Evolutionary conservation across 2,329 filamentous ascomycete genomes (phyloP).

Genomic region (Diatrype stigma): DNA sequence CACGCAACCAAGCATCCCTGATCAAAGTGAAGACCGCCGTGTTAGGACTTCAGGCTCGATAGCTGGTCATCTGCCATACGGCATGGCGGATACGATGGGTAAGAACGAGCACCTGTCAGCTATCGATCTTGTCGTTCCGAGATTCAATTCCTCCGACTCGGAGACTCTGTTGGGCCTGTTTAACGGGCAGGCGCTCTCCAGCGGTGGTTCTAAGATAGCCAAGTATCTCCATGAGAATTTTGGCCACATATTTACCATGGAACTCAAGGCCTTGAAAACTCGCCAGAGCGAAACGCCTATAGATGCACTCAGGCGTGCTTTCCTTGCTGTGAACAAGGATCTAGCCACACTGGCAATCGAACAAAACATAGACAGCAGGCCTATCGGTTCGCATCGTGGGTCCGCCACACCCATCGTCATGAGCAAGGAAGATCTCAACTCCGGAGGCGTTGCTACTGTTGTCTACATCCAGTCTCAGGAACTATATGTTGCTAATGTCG

Average conservation of each 20-base stretch:
- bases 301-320: slow-evolving; percentile 82
- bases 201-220: slow-evolving; percentile 88
- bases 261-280: slow-evolving; percentile 69
- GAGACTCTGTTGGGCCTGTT: slow-evolving; percentile 94
- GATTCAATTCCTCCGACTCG: slow-evolving; percentile 83
- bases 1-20: slow-evolving; percentile 86
- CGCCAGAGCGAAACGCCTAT: slow-evolving; percentile 68
- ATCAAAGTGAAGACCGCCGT: slow-evolving; percentile 91
- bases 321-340: slow-evolving; percentile 89
- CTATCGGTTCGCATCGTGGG: slow-evolving; percentile 62
- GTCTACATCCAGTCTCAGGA: slow-evolving; percentile 87
- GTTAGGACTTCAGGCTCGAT: slow-evolving; percentile 95
- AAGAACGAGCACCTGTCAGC: slow-evolving; percentile 93
- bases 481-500: slow-evolving; percentile 90
- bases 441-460: slow-evolving; percentile 88
- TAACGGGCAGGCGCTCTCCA: slow-evolving; percentile 85
- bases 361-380: slow-evolving; percentile 66
- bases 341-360: slow-evolving; percentile 80
- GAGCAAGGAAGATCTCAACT: slow-evolving; percentile 82
- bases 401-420: slow-evolving; percentile 71
- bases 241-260: slow-evolving; percentile 74
- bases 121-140: slow-evolving; percentile 89
- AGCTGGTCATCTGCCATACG: slow-evolving; percentile 86
- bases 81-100: slow-evolving; percentile 94
- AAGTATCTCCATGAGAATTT: slow-evolving; percentile 98